Evolutionary conservation across 2,329 filamentous ascomycete genomes (phyloP).

Genomic region (Ceratocystis alfenasii): DNA sequence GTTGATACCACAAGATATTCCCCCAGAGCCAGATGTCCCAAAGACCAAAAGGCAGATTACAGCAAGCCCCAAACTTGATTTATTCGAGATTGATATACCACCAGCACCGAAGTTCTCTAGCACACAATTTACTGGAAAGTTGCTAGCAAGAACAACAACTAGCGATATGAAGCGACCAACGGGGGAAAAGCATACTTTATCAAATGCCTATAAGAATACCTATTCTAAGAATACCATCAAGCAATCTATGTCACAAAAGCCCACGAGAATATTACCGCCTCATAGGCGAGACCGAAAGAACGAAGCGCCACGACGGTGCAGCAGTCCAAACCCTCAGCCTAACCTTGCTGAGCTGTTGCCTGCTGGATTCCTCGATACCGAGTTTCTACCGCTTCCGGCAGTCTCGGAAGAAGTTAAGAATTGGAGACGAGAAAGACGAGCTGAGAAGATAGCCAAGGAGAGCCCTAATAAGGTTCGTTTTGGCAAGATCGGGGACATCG

Average conservation of each 20-base stretch:
- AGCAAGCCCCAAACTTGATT: constrained; percentile 2
- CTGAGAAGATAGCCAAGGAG: neutral
- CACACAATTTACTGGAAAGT: neutral
- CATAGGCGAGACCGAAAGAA: neutral
- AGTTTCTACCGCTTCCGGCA: constrained; percentile 1
- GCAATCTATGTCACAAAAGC: neutral
- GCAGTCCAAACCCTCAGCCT: neutral
- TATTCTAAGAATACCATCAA: neutral
- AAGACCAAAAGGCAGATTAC: neutral
- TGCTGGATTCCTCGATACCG: constrained; percentile 1
- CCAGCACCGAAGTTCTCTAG: neutral
- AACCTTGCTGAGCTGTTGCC: constrained; percentile 6
- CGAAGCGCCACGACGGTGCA: neutral
- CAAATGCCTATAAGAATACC: neutral
- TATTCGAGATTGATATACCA: constrained; percentile 2
- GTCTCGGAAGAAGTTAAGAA: constrained; percentile 5
- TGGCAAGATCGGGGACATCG: neutral
- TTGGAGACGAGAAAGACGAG: constrained; percentile 1
- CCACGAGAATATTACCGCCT: neutral
- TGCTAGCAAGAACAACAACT: neutral
- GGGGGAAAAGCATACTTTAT: neutral
- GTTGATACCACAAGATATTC: neutral
- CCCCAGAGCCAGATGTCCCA: neutral
- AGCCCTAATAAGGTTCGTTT: constrained; percentile 6
- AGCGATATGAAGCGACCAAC: neutral